phyloP scores from a whole-genome alignment of 2,329 filamentous ascomycete species.

The Trichoderma sp. region DNA sequence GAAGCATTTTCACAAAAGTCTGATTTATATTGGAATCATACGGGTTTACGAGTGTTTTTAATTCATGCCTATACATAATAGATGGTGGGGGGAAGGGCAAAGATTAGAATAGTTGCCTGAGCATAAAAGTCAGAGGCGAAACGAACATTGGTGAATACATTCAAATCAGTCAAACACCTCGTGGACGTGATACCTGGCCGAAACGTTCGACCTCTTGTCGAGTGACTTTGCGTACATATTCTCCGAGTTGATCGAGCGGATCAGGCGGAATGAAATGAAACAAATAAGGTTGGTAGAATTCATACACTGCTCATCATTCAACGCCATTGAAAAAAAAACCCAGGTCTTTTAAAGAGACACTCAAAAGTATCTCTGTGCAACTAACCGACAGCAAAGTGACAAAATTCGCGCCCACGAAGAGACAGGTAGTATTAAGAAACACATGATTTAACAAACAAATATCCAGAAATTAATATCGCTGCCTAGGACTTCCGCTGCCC shows the following conservation, averaged over 20 bases:
- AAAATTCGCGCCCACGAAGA: not conserved
- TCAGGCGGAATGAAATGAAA: not conserved
- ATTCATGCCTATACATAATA: not conserved
- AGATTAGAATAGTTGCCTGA: not conserved
- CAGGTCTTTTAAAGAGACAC: constrained; percentile 6
- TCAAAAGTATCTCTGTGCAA: not conserved
- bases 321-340: constrained; percentile 10
- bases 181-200: too few species aligned
- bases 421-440: not conserved
- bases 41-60: not conserved
- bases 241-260: too few species aligned
- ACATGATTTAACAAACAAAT: not conserved
- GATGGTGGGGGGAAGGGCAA: not conserved
- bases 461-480: constrained; percentile 34
- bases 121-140: not conserved
- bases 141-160: not conserved
- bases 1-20: not conserved
- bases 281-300: not conserved
- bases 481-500: constrained; percentile 33
- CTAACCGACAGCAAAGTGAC: not conserved
- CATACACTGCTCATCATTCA: constrained; percentile 15
- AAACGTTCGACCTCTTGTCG: too few species aligned
- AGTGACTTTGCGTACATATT: too few species aligned
- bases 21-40: not conserved
- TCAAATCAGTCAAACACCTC: not conserved